A percentile compares a stretch with the other conserved stretches of the same genome.
Conservation (phyloP, 208 protist species). For the Angomonas ambiguus region DNA sequence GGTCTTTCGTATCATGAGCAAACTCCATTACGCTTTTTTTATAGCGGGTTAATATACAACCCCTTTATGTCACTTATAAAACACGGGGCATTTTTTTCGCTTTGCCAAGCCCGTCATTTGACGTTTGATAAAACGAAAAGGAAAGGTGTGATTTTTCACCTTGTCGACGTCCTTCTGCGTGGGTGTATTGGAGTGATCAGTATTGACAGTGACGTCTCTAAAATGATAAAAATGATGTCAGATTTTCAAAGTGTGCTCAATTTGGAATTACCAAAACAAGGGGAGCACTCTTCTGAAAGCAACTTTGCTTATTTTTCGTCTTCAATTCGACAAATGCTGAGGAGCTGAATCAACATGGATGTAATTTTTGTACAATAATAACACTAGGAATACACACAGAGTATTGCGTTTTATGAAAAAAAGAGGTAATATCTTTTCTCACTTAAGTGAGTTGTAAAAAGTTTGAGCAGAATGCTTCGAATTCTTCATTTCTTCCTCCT, state of each 20-base stretch:
- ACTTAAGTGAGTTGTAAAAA: background rate
- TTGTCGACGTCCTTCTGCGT: slow-evolving; percentile 74
- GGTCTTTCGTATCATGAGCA: slow-evolving; percentile 11
- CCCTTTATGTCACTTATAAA: slow-evolving; percentile 78
- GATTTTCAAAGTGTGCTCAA: slow-evolving; percentile 82
- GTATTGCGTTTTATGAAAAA: slow-evolving; percentile 13
- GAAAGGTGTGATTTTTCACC: slow-evolving; percentile 78
- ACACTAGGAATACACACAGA: background rate
- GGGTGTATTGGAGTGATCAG: slow-evolving; percentile 81
- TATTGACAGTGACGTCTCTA: slow-evolving; percentile 35
- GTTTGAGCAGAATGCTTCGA: no score
- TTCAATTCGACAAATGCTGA: slow-evolving; percentile 58
- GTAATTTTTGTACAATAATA: background rate
- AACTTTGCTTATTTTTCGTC: slow-evolving; percentile 88
- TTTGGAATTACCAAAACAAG: slow-evolving; percentile 80
- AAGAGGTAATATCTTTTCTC: background rate
- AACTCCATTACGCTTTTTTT: slow-evolving; percentile 55
- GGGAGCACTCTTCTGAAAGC: slow-evolving; percentile 77
- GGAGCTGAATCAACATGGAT: background rate
- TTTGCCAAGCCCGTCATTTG: slow-evolving; percentile 68
- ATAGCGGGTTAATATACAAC: slow-evolving; percentile 87
- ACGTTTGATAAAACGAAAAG: slow-evolving; percentile 53
- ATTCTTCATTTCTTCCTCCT: slow-evolving; percentile 5
- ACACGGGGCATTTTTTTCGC: slow-evolving; percentile 78
- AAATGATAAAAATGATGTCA: slow-evolving; percentile 37